These are phyloP conservation scores for Mycena sanguinolenta DNA, from an alignment of 768 basidiomycete species.

Conservation along the genomic window DNA sequence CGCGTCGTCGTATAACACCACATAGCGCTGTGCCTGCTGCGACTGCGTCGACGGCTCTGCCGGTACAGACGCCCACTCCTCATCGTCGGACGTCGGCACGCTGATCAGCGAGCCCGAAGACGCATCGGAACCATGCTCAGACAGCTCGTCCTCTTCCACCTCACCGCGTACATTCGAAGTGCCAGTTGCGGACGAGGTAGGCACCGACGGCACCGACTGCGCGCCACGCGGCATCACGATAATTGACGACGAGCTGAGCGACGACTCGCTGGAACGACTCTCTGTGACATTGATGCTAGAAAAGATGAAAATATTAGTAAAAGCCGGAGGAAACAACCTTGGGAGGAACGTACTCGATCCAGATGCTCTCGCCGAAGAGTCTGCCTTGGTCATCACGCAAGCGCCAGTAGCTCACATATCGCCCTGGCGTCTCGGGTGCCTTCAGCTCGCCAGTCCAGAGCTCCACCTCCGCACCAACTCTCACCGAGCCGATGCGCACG, in stretches of 20 bases:
- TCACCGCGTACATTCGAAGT: slow-evolving; percentile 18
- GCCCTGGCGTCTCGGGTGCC: slow-evolving; percentile 81
- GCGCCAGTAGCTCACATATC: slow-evolving; percentile 85
- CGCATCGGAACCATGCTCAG: slow-evolving; percentile 58
- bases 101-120: slow-evolving; percentile 74
- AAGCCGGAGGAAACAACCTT: background rate
- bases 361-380: slow-evolving; percentile 80
- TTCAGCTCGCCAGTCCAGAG: slow-evolving; percentile 83
- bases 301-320: slow-evolving; percentile 13
- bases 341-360: slow-evolving; percentile 77
- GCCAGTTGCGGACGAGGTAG: slow-evolving; percentile 39
- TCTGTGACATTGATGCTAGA: slow-evolving; percentile 78
- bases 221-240: slow-evolving; percentile 70
- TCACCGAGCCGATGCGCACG: slow-evolving; percentile 68
- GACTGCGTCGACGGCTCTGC: slow-evolving; percentile 38
- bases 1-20: slow-evolving; percentile 78
- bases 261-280: slow-evolving; percentile 49
- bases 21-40: slow-evolving; percentile 68
- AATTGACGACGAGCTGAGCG: slow-evolving; percentile 76
- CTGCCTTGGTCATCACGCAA: slow-evolving; percentile 69
- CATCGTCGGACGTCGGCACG: slow-evolving; percentile 69
- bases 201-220: slow-evolving; percentile 49
- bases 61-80: slow-evolving; percentile 58
- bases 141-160: slow-evolving; percentile 45
- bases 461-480: slow-evolving; percentile 70